Conservation (phyloP, 306 rosid genomes). For the Cercis canadensis region DNA sequence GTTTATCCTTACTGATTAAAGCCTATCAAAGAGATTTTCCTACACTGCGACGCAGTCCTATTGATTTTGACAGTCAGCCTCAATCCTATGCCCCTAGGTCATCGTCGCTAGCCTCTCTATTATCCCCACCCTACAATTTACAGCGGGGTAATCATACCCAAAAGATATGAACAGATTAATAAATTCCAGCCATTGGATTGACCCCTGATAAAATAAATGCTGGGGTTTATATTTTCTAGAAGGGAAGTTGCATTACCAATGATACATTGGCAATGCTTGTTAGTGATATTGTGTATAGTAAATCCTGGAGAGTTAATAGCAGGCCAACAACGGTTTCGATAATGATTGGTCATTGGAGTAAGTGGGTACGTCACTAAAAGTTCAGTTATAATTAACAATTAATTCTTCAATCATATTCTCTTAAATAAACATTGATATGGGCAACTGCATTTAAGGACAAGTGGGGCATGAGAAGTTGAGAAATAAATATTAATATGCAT, state of each 20-base stretch:
- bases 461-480: conserved; percentile 1
- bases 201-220: neutral
- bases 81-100: neutral
- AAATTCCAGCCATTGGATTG: no score
- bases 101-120: no score
- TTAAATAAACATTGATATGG: neutral
- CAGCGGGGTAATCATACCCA: no score
- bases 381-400: conserved; percentile 24
- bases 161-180: no score
- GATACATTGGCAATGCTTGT: neutral
- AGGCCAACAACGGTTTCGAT: conserved; percentile 29
- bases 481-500: no score
- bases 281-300: neutral
- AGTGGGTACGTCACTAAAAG: conserved; percentile 38
- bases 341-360: conserved; percentile 48
- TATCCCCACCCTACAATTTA: no score
- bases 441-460: conserved; percentile 11
- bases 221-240: no score
- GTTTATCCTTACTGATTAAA: neutral
- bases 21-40: conserved; percentile 17
- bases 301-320: neutral
- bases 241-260: neutral
- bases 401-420: conserved; percentile 43
- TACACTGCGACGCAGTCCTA: conserved; percentile 25
- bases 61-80: neutral